Evolutionary conservation across 169 alveolate species (phyloP).

Genomic region (Eimeria sp.): DNA sequence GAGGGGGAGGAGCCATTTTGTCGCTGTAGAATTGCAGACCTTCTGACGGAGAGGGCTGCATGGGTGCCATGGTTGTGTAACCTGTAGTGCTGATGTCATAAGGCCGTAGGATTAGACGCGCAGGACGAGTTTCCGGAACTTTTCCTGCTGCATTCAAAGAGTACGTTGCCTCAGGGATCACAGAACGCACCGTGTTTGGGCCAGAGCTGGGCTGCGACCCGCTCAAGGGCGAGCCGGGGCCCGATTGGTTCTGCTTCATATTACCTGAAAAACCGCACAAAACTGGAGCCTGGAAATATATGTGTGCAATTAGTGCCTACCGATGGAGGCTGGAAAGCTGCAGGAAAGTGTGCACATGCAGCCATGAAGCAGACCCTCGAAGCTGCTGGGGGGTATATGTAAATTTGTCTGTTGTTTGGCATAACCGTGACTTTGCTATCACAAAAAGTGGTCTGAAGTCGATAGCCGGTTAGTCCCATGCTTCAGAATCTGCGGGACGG

Average conservation of each 20-base stretch:
- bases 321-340: background rate
- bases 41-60: constrained; percentile 36
- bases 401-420: background rate
- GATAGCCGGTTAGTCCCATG: background rate
- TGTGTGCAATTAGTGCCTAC: background rate
- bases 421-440: background rate
- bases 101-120: constrained; percentile 60
- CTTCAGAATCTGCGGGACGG: background rate
- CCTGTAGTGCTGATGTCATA: constrained; percentile 21
- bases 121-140: constrained; percentile 63
- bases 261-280: constrained; percentile 47
- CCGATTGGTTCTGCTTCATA: constrained; percentile 46
- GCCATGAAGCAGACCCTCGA: background rate
- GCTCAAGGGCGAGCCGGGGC: constrained; percentile 56
- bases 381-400: background rate
- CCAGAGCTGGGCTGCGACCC: constrained; percentile 63
- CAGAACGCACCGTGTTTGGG: constrained; percentile 39
- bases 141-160: constrained; percentile 38
- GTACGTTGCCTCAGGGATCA: constrained; percentile 40
- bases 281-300: background rate
- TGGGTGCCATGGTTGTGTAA: constrained; percentile 7
- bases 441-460: background rate
- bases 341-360: background rate
- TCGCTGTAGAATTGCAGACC: constrained; percentile 26
- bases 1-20: background rate